A percentile compares a stretch with the other conserved stretches of the same genome.
These are phyloP conservation scores for Fusarium veterinarium DNA, from an alignment of 2,329 filamentous ascomycete genomes.

Conservation along the genomic window DNA sequence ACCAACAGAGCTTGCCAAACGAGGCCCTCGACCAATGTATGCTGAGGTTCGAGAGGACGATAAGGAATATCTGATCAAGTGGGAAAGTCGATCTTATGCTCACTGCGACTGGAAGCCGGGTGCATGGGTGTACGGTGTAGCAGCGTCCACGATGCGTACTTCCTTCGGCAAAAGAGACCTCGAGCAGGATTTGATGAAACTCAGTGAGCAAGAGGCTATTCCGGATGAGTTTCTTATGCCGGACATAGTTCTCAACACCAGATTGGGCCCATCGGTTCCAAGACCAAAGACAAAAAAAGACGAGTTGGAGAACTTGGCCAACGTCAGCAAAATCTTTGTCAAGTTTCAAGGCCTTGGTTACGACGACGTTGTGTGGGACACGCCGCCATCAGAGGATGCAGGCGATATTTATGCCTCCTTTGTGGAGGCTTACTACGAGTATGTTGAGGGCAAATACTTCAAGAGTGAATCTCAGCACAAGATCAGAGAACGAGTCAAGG, in stretches of 20 bases:
- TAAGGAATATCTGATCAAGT: conserved; percentile 95
- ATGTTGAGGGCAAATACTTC: conserved; percentile 82
- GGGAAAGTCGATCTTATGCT: conserved; percentile 83
- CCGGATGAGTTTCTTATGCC: conserved; percentile 86
- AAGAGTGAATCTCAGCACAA: conserved; percentile 62
- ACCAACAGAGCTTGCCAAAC: conserved; percentile 34
- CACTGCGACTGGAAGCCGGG: conserved; percentile 89
- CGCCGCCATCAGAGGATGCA: conserved; percentile 75
- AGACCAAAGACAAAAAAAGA: conserved; percentile 70
- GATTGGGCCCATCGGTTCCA: conserved; percentile 61
- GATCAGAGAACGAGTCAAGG: conserved; percentile 75
- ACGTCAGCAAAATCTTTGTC: conserved; percentile 80
- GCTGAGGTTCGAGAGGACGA: conserved; percentile 69
- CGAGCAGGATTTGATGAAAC: conserved; percentile 68
- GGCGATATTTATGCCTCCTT: conserved; percentile 81
- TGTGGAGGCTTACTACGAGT: conserved; percentile 85
- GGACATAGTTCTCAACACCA: conserved; percentile 89
- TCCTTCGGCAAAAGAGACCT: conserved; percentile 80
- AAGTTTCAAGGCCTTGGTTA: conserved; percentile 95
- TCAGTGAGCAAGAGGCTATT: conserved; percentile 81
- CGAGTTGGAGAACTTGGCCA: conserved; percentile 76
- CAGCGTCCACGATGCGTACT: conserved; percentile 71
- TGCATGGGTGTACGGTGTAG: conserved; percentile 85
- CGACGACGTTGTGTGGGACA: conserved; percentile 91
- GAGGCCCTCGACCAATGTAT: conserved; percentile 25